Evolutionary conservation across 495 filamentous ascomycete genomes (phyloP).

Genomic region (Aspergillus nanangensis): DNA sequence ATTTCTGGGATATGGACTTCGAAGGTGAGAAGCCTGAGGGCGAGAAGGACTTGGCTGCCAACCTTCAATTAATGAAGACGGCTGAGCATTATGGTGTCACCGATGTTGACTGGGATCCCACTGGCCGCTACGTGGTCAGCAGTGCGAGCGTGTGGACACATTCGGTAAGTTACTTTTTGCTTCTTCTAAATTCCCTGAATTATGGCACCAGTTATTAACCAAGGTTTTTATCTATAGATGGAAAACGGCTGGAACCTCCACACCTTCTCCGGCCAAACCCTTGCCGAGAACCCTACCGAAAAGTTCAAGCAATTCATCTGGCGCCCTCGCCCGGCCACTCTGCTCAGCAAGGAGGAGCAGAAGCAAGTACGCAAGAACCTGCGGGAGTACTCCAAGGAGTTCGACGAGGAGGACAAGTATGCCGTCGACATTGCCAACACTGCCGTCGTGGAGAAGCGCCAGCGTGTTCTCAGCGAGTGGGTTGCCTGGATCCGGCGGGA

Average conservation of each 20-base stretch:
- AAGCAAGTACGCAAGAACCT: constrained; percentile 98
- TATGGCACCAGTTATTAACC: constrained; percentile 36
- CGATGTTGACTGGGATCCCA: constrained; percentile 96
- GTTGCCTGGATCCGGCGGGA: constrained; percentile 73
- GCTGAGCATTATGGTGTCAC: constrained; percentile 96
- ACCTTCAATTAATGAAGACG: constrained; percentile 87
- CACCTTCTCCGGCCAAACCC: constrained; percentile 85
- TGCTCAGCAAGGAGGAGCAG: constrained; percentile 91
- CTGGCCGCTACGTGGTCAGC: constrained; percentile 86
- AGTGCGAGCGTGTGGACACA: constrained; percentile 95
- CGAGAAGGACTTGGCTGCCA: constrained; percentile 91
- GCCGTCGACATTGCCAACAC: constrained; percentile 89
- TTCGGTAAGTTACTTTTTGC: constrained; percentile 54
- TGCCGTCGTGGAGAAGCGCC: constrained; percentile 83
- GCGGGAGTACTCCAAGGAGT: constrained; percentile 87
- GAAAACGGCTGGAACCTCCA: constrained; percentile 98
- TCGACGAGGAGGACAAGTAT: constrained; percentile 91
- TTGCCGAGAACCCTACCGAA: constrained; percentile 89
- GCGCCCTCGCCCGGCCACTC: constrained; percentile 84
- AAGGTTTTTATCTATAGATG: constrained; percentile 59
- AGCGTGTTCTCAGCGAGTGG: constrained; percentile 86
- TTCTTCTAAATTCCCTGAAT: neutral
- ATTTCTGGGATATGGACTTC: constrained; percentile 97
- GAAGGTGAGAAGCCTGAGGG: constrained; percentile 91
- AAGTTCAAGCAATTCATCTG: constrained; percentile 97